Percentiles rank a stretch among this genome's conserved stretches.
Conservation (phyloP, 2,329 filamentous ascomycete species). For the Cytospora paraplurivora region DNA sequence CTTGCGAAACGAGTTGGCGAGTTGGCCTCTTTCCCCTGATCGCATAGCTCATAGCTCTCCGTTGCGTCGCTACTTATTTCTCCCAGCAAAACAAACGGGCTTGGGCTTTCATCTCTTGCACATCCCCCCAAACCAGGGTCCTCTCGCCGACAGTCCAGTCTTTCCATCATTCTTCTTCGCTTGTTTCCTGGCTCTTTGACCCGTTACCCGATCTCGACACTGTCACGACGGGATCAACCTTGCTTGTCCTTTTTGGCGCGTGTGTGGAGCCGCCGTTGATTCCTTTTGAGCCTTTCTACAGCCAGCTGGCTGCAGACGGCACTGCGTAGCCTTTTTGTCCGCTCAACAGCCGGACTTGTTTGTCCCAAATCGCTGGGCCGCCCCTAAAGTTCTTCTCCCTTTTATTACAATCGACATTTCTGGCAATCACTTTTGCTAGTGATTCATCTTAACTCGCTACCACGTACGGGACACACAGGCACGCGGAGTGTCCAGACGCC, state of each 20-base stretch:
- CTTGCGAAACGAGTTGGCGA: conserved; percentile 11
- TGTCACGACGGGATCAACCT: conserved; percentile 14
- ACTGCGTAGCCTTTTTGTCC: conserved; percentile 18
- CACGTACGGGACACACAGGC: conserved; percentile 19
- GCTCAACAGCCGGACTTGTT: conserved; percentile 5
- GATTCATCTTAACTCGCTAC: conserved; percentile 12
- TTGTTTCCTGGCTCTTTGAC: not conserved
- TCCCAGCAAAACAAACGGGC: conserved; percentile 7
- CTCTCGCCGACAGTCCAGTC: not conserved
- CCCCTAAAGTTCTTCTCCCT: conserved; percentile 5
- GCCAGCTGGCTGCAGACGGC: conserved; percentile 1
- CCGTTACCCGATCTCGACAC: not conserved
- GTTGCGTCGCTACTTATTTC: not conserved
- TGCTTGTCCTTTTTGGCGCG: conserved; percentile 12
- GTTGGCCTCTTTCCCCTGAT: conserved; percentile 17
- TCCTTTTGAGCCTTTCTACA: conserved; percentile 18
- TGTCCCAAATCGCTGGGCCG: conserved; percentile 15
- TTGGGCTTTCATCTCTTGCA: conserved; percentile 16
- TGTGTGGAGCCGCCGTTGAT: conserved; percentile 17
- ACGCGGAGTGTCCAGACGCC: conserved; percentile 18
- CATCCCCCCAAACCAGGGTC: conserved; percentile 9
- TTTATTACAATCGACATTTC: conserved; percentile 23
- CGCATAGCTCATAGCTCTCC: conserved; percentile 9
- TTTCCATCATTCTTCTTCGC: not conserved
- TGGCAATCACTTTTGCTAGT: conserved; percentile 17